phyloP scores from a whole-genome alignment of 2,329 filamentous ascomycete genomes.

The Sphaerulina musiva region DNA sequence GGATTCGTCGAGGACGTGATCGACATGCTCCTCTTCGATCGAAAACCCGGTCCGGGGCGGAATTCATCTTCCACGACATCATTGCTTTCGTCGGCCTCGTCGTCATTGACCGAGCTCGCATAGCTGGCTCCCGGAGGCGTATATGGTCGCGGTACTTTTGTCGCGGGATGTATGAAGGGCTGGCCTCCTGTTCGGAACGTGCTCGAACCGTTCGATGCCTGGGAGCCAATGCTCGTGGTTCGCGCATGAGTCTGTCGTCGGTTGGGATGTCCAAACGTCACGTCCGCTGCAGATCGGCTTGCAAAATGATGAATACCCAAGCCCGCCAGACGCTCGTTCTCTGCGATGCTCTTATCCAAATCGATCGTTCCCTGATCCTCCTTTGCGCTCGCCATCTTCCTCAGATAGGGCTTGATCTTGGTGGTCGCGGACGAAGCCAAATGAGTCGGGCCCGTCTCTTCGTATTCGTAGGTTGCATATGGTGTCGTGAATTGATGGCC shows the following conservation, averaged over 20 bases:
- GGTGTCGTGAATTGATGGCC: conserved; percentile 27
- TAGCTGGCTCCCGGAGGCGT: conserved; percentile 49
- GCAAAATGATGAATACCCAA: conserved; percentile 50
- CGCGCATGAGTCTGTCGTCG: conserved; percentile 44
- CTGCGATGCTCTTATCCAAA: conserved; percentile 49
- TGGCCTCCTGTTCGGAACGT: conserved; percentile 41
- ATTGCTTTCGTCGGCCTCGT: conserved; percentile 36
- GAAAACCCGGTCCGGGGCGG: conserved; percentile 34
- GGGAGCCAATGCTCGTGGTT: conserved; percentile 51
- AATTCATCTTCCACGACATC: conserved; percentile 44
- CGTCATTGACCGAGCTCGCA: conserved; percentile 43
- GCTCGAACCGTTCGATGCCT: conserved; percentile 47
- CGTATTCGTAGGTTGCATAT: conserved; percentile 30
- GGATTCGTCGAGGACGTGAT: conserved; percentile 34
- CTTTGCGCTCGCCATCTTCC: conserved; percentile 48
- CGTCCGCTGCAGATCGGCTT: conserved; percentile 39
- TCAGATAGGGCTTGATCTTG: conserved; percentile 52
- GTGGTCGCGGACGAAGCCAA: conserved; percentile 20
- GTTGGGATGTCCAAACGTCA: conserved; percentile 38
- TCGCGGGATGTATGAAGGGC: conserved; percentile 51
- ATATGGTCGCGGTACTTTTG: conserved; percentile 50
- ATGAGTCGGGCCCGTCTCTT: conserved; percentile 11
- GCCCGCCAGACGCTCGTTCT: conserved; percentile 48
- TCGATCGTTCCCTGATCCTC: conserved; percentile 42
- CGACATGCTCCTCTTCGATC: conserved; percentile 40